These are phyloP conservation scores for Boletellus sp. DNA, from an alignment of 1,284 basidiomycete species.

Conservation along the genomic window DNA sequence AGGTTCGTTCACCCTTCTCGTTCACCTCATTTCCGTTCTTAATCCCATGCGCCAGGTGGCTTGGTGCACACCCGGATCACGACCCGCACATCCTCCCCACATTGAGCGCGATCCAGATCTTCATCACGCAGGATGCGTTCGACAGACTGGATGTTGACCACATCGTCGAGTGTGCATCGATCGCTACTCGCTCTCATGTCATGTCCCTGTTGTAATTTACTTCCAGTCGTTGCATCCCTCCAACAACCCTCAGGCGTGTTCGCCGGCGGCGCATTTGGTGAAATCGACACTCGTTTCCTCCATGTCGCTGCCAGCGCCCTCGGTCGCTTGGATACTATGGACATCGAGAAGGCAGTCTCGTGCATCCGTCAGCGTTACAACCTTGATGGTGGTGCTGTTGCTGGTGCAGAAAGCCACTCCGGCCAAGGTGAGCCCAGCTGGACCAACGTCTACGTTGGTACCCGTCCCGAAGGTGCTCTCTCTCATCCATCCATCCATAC, in stretches of 20 bases:
- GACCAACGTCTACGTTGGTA: too few species aligned
- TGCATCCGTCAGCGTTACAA: slow-evolving; percentile 84
- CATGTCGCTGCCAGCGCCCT: slow-evolving; percentile 85
- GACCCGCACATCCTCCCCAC: slow-evolving; percentile 90
- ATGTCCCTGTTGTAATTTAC: too few species aligned
- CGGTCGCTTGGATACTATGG: slow-evolving; percentile 60
- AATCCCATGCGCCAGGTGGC: slow-evolving; percentile 68
- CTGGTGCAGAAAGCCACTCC: slow-evolving; percentile 91
- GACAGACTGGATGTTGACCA: slow-evolving; percentile 67
- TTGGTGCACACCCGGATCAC: slow-evolving; percentile 90
- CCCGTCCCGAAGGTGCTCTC: too few species aligned
- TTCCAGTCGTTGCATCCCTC: slow-evolving; percentile 76
- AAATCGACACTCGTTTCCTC: slow-evolving; percentile 88
- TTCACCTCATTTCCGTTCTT: slow-evolving; percentile 3
- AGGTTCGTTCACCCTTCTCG: slow-evolving; percentile 49
- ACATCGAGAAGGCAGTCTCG: slow-evolving; percentile 61
- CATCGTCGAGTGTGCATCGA: slow-evolving; percentile 64
- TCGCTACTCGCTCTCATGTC: neutral
- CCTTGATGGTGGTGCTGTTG: slow-evolving; percentile 84
- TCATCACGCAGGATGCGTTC: slow-evolving; percentile 82
- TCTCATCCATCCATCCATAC: neutral
- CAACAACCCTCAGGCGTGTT: slow-evolving; percentile 87
- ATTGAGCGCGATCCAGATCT: slow-evolving; percentile 88
- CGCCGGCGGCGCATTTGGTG: slow-evolving; percentile 87
- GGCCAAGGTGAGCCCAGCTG: slow-evolving; percentile 66